Percentiles rank a stretch among this genome's conserved stretches.
These are phyloP conservation scores for Saccharum spontaneum DNA, from an alignment of 176 grass and related monocot genomes.

Conservation along the genomic window DNA sequence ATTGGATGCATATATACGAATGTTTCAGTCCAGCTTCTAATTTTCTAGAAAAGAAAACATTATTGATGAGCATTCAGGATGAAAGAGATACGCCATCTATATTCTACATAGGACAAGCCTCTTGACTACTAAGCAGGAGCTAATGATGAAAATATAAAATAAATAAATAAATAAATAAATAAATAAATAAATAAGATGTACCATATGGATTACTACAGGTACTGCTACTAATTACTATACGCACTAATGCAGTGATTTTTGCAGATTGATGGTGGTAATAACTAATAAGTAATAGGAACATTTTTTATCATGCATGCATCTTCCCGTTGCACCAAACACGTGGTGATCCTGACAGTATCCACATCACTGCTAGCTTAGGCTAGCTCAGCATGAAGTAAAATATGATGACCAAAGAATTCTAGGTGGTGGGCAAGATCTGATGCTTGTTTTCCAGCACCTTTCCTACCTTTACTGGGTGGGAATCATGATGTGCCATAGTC, in stretches of 20 bases:
- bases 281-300: not conserved
- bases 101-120: not conserved
- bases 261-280: not conserved
- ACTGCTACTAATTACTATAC: not conserved
- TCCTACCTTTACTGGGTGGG: not conserved
- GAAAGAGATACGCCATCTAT: conserved; percentile 37
- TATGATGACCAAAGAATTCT: not conserved
- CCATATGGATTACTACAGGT: not conserved
- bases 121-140: conserved; percentile 16
- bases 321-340: conserved; percentile 41
- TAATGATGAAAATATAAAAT: not conserved
- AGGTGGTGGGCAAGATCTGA: conserved; percentile 44
- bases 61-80: conserved; percentile 26
- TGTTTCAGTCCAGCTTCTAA: conserved; percentile 1
- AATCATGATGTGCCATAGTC: conserved; percentile 34
- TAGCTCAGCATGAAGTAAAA: conserved; percentile 27
- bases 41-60: conserved; percentile 16
- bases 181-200: not conserved
- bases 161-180: too few species aligned
- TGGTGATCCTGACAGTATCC: conserved; percentile 19
- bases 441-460: conserved; percentile 34
- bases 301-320: conserved; percentile 1
- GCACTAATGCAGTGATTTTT: not conserved
- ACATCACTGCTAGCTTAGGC: conserved; percentile 22
- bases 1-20: not conserved